Evolutionary conservation across 352 stramenopile species (phyloP), one percentile per base, ranked within the genome.

Genomic region (Phytopythium vexans): DNA sequence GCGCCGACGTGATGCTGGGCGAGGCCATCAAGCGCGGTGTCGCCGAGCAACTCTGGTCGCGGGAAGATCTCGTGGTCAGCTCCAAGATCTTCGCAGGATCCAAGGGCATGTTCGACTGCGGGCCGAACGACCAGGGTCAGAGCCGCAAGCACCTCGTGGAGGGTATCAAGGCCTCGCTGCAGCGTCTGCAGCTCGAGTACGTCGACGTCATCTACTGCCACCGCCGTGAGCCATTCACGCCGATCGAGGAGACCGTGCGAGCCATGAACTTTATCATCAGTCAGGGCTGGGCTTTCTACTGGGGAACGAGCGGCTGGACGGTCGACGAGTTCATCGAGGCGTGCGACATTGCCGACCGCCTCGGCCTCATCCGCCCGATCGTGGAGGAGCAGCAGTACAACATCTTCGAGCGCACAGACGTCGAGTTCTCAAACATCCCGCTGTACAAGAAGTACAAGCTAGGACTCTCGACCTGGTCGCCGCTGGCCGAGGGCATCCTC

Each of bases 351-450:
- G 60, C 60, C n/a, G 50, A 68, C 14, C 41, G 39, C 32, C 42
- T 66, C 5, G 45, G 46, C 0, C 46, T 65, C 14, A 62, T 66
- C 44, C 41, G 44, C 34, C 41, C 64, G 3, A 37, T 60, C 15
- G 42, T 78, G 15, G 72, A 86, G 35, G 71, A 86, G 55, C 72
- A 68, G 31, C 60, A 85, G 59, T 86, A 85, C 68, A 70, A 85
- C 63, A 77, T 86, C 54, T 72, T 86, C 38, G 54, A 82, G 41
- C 69, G 75, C 33, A 66, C 72, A 44, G 54, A 63, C 15, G 66
- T 86, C n/a, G 75, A 82, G 52, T 66, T 56, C 44, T 68, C 80
- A 34, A 83, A 70, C 44, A 35, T 58, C 35, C 63, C 66, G 3
- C 44, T 82, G 39, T 82, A 77, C 58, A 52, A 67, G 15, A 73